Evolutionary conservation across 2,329 filamentous ascomycete genomes (phyloP).

Genomic region (Cephalotrichum gorgonifer): DNA sequence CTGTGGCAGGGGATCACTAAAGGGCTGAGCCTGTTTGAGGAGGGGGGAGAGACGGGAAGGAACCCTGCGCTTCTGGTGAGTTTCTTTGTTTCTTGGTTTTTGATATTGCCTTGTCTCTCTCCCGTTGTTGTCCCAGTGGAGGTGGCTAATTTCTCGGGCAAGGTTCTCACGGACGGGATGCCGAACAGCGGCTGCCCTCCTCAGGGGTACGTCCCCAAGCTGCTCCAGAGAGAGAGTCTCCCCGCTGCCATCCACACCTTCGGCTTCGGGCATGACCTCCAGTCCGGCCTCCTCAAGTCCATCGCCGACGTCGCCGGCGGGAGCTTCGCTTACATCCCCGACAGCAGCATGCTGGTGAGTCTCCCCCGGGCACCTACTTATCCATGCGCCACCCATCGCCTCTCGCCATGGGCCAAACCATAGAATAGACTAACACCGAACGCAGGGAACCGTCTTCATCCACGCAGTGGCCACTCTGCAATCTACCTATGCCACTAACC

Average conservation of each 20-base stretch:
- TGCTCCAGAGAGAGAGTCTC: constrained; percentile 28
- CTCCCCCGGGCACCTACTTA: background rate
- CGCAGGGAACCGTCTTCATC: constrained; percentile 47
- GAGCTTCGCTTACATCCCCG: constrained; percentile 51
- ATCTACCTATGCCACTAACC: constrained; percentile 42
- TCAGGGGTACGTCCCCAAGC: constrained; percentile 43
- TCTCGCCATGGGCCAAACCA: background rate
- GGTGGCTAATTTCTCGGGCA: background rate
- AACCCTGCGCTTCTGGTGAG: constrained; percentile 36
- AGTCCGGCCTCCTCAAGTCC: constrained; percentile 45
- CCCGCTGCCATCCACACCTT: constrained; percentile 39
- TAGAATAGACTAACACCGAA: background rate
- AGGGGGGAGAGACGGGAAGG: constrained; percentile 17
- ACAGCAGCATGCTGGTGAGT: constrained; percentile 47
- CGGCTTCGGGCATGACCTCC: constrained; percentile 39
- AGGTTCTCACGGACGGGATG: constrained; percentile 40
- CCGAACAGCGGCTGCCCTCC: constrained; percentile 40
- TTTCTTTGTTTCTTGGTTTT: background rate
- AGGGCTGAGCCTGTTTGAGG: constrained; percentile 37
- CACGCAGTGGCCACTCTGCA: constrained; percentile 53
- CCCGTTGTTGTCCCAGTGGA: too few species aligned
- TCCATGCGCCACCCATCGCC: background rate
- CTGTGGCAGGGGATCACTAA: constrained; percentile 45
- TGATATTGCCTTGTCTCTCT: too few species aligned
- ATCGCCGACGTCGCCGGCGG: constrained; percentile 47